phyloP scores from a whole-genome alignment of 2,329 filamentous ascomycete species.

The Plenodomus biglobosus region DNA sequence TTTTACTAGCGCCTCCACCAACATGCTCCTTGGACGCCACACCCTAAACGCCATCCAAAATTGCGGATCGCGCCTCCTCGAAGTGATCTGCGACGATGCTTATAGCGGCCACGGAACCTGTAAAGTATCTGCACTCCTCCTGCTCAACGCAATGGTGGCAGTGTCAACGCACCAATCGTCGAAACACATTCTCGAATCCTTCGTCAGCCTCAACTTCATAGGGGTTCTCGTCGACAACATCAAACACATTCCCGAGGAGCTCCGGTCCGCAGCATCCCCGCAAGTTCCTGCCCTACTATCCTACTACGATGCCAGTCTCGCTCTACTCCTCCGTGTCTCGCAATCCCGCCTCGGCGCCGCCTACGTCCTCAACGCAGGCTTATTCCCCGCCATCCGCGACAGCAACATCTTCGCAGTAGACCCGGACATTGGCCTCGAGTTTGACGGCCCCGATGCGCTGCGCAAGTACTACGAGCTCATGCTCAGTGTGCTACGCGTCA shows the following conservation, averaged over 20 bases:
- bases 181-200: slow-evolving; percentile 72
- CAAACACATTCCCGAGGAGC: slow-evolving; percentile 71
- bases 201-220: slow-evolving; percentile 87
- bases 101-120: slow-evolving; percentile 80
- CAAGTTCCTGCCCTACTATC: slow-evolving; percentile 59
- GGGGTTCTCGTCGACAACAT: slow-evolving; percentile 88
- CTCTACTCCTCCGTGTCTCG: slow-evolving; percentile 79
- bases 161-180: slow-evolving; percentile 73
- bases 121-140: slow-evolving; percentile 80
- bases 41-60: slow-evolving; percentile 72
- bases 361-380: slow-evolving; percentile 82
- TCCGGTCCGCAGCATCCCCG: slow-evolving; percentile 42
- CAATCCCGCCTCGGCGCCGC: slow-evolving; percentile 83
- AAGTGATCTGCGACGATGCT: slow-evolving; percentile 89
- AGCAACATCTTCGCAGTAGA: slow-evolving; percentile 88
- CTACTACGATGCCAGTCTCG: slow-evolving; percentile 73
- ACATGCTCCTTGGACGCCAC: slow-evolving; percentile 46
- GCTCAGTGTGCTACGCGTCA: slow-evolving; percentile 75
- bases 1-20: slow-evolving; percentile 47
- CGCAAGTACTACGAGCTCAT: slow-evolving; percentile 83
- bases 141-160: slow-evolving; percentile 77
- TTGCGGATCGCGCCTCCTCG: slow-evolving; percentile 78
- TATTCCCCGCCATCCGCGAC: slow-evolving; percentile 78
- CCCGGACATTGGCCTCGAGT: slow-evolving; percentile 83
- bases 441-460: slow-evolving; percentile 69